Base-by-base conservation (phyloP, 169 alveolate genomes). In the Cryptosporidium ryanae region DNA sequence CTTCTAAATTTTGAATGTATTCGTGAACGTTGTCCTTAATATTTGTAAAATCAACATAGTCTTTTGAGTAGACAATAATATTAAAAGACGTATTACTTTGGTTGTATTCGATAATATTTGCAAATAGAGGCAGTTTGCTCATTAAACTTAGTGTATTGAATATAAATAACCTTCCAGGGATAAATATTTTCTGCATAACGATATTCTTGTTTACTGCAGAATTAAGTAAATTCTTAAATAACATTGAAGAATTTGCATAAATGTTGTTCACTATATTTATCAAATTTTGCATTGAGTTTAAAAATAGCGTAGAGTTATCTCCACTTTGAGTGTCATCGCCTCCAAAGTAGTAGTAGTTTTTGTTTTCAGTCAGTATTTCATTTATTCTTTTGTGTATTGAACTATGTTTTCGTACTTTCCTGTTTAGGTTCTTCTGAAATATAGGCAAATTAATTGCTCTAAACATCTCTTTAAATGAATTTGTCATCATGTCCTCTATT, bases 401-500 rank as follows among this genome's bases (percentile, higher is more conserved):
- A 63, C 70, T 90, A 7, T 84, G 82, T 25, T 82, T 34, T 64
- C 49, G 90, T 38, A 70, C 81, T 54, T 89, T 82, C 68, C 94
- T 90, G 44, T 68, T 83, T 25, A 92, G 65, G 32, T 92, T 92
- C 50, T 81, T 84, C n/a, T 90, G 91, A 70, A 84, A 89, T 34
- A 90, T 81, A n/a, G 94, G 94, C 21, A 92, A 82, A 63, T 90
- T 90, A 34, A 89, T 81, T 15, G 95, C 93, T 67, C 95, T 92
- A 67, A 92, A 91, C 46, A 94, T 93, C 66, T 95, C 97, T 55
- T 90, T 82, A 89, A 95, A 95, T 13, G 97, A 94, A 70, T 94
- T 94, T 59, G 92, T 65, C 93, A 95, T 90, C 95, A 95, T 91
- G 65, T 93, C 94, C 34, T 93, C 94, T 34, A 95, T 91, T 82